A percentile compares a stretch with the other conserved stretches of the same genome.
phyloP scores from a whole-genome alignment of 2,329 filamentous ascomycete species.

The Tolypocladium cylindrosporum region DNA sequence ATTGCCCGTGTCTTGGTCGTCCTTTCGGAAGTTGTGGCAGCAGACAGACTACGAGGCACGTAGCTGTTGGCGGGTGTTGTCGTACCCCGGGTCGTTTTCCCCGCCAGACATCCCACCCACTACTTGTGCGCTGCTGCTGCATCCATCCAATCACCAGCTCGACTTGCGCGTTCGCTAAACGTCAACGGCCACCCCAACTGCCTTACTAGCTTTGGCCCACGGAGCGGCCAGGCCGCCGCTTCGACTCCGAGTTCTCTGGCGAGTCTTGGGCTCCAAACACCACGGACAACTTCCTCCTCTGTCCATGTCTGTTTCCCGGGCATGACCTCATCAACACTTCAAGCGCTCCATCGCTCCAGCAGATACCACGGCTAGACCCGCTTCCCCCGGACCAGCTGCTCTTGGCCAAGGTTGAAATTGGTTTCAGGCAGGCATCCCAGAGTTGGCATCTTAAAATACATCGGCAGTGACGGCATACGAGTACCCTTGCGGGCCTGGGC shows the following conservation, averaged over 20 bases:
- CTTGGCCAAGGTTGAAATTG: not conserved
- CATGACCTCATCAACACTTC: too few relatives aligned
- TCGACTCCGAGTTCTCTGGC: not conserved
- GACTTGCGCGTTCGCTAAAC: not conserved
- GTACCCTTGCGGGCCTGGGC: not conserved
- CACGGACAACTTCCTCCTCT: too few relatives aligned
- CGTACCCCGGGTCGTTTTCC: not conserved
- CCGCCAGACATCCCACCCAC: not conserved
- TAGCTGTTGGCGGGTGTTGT: not conserved
- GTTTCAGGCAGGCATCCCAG: not conserved
- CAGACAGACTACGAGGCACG: not conserved
- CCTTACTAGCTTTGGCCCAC: not conserved
- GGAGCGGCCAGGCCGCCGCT: not conserved
- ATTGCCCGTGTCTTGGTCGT: not conserved
- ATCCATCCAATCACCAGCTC: not conserved
- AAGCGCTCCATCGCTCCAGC: too few relatives aligned
- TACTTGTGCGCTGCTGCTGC: not conserved
- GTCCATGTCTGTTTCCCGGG: too few relatives aligned
- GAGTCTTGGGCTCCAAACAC: not conserved
- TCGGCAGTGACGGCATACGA: not conserved
- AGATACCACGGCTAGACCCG: too few relatives aligned
- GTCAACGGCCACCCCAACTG: not conserved
- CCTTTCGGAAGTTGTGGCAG: not conserved
- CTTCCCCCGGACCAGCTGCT: not conserved
- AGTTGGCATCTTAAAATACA: not conserved